Evolutionary conservation across 192 early-diverging fungal genomes (phyloP).

Genomic region (Linnemannia elongata): DNA sequence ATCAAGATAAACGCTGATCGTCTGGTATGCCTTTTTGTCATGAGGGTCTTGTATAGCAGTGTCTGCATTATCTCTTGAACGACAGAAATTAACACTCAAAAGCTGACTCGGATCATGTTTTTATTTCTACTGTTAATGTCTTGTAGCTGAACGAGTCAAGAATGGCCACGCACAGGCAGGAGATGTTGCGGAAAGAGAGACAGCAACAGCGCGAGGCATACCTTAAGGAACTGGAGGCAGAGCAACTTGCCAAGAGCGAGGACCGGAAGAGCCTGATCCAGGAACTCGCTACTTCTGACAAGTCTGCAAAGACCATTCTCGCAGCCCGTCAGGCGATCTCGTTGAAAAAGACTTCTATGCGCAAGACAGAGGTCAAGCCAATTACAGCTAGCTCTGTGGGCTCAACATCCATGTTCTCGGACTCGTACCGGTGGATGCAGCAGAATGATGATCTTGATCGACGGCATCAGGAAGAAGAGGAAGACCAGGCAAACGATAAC

Average conservation of each 20-base stretch:
- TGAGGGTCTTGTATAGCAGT: background rate
- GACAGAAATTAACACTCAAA: background rate
- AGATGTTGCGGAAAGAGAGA: conserved; percentile 65
- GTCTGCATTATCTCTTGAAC: background rate
- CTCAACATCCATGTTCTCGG: conserved; percentile 30
- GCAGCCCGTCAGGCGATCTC: conserved; percentile 59
- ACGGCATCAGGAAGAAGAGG: conserved; percentile 41
- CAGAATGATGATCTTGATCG: conserved; percentile 44
- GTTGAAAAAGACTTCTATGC: conserved; percentile 65
- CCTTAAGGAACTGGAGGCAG: conserved; percentile 76
- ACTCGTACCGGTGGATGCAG: conserved; percentile 36
- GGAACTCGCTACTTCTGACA: conserved; percentile 72
- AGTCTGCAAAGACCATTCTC: conserved; percentile 63
- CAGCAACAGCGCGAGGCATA: conserved; percentile 78
- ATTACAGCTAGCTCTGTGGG: background rate
- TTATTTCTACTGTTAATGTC: conserved; percentile 13
- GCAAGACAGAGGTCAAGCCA: conserved; percentile 50
- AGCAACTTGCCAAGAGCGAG: conserved; percentile 72
- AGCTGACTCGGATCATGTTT: background rate
- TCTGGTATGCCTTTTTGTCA: conserved; percentile 60
- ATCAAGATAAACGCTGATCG: conserved; percentile 80
- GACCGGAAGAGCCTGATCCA: conserved; percentile 79
- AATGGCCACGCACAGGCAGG: conserved; percentile 58
- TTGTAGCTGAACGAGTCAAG: conserved; percentile 71
- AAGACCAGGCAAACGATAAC: conserved; percentile 15